phyloP scores from a whole-genome alignment of 176 grass and related monocot species.

The Tillandsia leiboldiana region DNA sequence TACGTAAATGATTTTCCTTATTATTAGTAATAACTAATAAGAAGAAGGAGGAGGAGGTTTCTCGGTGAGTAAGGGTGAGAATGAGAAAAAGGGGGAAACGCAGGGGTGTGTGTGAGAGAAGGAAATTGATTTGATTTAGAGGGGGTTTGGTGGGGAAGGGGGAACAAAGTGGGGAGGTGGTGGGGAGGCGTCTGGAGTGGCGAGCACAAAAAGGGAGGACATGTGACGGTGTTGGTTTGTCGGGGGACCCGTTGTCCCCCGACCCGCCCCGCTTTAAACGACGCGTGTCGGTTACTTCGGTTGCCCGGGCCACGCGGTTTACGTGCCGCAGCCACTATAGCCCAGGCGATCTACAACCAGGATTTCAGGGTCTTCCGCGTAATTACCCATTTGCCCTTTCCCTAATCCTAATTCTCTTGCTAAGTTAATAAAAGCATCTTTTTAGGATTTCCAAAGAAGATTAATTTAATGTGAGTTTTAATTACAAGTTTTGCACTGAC shows the following conservation, averaged over 20 bases:
- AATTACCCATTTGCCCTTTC: constrained; percentile 4
- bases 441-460: too few species aligned
- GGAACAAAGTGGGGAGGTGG: neutral
- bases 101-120: neutral
- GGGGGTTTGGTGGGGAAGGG: neutral
- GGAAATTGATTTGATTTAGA: too few species aligned
- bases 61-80: too few species aligned
- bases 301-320: constrained; percentile 1
- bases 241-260: constrained; percentile 38
- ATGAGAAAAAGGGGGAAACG: neutral
- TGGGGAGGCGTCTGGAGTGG: neutral
- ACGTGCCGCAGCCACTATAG: constrained; percentile 13
- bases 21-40: too few species aligned
- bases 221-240: constrained; percentile 42
- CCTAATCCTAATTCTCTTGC: neutral
- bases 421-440: neutral
- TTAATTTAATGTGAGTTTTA: too few species aligned
- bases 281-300: constrained; percentile 17
- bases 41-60: too few species aligned
- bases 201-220: constrained; percentile 3
- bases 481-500: too few species aligned
- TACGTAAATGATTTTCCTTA: too few species aligned
- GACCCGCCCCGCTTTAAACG: neutral
- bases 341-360: neutral
- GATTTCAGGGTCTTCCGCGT: constrained; percentile 6